Evolutionary conservation across 768 basidiomycete species (phyloP).

Genomic region (Lactifluus pinguis): DNA sequence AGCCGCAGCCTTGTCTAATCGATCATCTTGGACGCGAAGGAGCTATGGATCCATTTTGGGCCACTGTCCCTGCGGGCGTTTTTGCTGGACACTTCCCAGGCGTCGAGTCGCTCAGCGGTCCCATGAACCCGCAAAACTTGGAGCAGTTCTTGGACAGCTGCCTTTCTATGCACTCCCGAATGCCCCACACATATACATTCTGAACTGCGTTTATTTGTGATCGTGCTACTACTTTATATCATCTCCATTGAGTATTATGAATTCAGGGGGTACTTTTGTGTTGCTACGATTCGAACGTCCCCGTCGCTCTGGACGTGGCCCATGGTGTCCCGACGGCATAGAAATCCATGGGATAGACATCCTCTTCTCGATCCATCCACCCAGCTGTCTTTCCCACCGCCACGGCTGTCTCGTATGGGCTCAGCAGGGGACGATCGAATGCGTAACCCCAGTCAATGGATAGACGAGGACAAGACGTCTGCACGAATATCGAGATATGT

Average conservation of each 20-base stretch:
- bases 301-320: conserved; percentile 52
- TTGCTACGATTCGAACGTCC: conserved; percentile 9
- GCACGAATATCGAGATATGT: conserved; percentile 83
- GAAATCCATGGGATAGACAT: conserved; percentile 93
- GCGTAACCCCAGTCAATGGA: conserved; percentile 99
- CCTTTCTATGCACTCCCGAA: conserved; percentile 14
- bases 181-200: conserved; percentile 13
- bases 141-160: conserved; percentile 22
- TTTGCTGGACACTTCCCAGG: conserved; percentile 22
- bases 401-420: conserved; percentile 88
- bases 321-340: conserved; percentile 76
- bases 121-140: conserved; percentile 13
- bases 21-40: conserved; percentile 19
- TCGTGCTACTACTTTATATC: background rate
- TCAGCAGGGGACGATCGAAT: conserved; percentile 79
- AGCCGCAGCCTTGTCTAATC: conserved; percentile 10
- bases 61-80: conserved; percentile 7
- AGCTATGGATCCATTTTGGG: conserved; percentile 16
- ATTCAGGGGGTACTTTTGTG: background rate
- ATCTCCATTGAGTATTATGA: background rate
- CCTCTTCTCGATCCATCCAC: conserved; percentile 48
- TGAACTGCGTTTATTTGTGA: background rate
- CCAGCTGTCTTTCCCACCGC: conserved; percentile 60
- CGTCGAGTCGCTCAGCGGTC: conserved; percentile 20
- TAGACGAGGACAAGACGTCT: conserved; percentile 92